Base-by-base conservation (phyloP, 2,329 filamentous ascomycete genomes). In the Colletotrichum sp. region DNA sequence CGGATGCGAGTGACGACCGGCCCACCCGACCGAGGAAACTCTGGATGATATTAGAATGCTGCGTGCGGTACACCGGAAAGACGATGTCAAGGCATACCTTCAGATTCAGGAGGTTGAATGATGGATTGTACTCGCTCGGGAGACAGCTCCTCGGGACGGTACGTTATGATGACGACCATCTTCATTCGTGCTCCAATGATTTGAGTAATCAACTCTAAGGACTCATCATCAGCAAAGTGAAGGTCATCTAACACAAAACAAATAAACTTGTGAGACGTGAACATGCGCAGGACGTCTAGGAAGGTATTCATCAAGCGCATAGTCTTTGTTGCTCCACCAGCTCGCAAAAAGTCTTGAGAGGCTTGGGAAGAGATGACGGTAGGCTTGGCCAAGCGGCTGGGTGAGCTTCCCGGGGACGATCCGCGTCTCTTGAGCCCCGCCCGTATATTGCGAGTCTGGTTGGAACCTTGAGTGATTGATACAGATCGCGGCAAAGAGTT, bases 241-340 rank as follows among this genome's bases (percentile, higher is more conserved):
- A 98, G 85, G 82, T 98, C 96, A 79, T 98, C 96, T 33, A 98
- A 84, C 78, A 93, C 95, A 78, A 98, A 92, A 79, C 95, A 97
- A 68, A 98, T 95, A 78, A 98, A 92, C 78, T 96, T 97, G 81
- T 96, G 92, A 24, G 92, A 88, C 0, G 95, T 93, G 69, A 98
- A 92, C 55, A 97, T 90, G 66, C 94, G 91, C 65, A 98, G 83
- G 12, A 98, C 93, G 77, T 98, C 96, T 59, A 98, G 86, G 78
- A 97, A 96, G 2, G 94, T 96, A 79, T 95, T 96, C 88, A 96
- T 94, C 70, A 98, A 89, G 15, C 95, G 92, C 76, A 95, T 93
- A 3, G 88, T 90, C 80, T 92, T 92, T 13, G 89, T 91, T 7
- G 90, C 87, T 1, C 87, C 83, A 36, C 90, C 90, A 4, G 87